phyloP scores from a whole-genome alignment of 345 rosid genomes.

The Rhizophora mangle region DNA sequence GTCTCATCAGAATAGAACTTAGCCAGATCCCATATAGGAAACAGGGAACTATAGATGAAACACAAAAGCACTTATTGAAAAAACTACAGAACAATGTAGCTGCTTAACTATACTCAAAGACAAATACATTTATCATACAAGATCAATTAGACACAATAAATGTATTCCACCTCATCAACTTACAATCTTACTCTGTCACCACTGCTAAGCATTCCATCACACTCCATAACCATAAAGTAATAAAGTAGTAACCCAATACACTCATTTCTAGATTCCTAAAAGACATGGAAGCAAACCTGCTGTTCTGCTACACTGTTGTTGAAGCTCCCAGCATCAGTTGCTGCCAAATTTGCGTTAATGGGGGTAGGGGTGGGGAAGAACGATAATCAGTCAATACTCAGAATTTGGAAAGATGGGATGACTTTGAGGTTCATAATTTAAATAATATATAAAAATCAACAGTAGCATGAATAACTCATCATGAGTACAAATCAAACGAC shows the following conservation, averaged over 20 bases:
- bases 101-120: neutral
- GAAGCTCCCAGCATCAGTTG: conserved; percentile 75
- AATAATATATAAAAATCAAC: no score
- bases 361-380: neutral
- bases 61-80: no score
- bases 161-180: neutral
- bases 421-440: neutral
- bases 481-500: no score
- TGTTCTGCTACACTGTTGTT: conserved; percentile 82
- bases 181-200: neutral
- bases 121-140: neutral
- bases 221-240: neutral
- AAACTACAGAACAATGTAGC: neutral
- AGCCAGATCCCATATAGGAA: no score
- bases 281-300: conserved; percentile 46
- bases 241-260: neutral
- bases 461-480: no score
- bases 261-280: neutral
- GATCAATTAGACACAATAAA: neutral
- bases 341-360: conserved; percentile 36
- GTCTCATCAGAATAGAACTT: neutral
- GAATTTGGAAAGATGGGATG: neutral
- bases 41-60: no score
- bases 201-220: neutral
- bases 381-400: neutral